These are phyloP conservation scores for Cystofilobasidium bisporidii DNA, from an alignment of 768 basidiomycete species.

Conservation along the genomic window DNA sequence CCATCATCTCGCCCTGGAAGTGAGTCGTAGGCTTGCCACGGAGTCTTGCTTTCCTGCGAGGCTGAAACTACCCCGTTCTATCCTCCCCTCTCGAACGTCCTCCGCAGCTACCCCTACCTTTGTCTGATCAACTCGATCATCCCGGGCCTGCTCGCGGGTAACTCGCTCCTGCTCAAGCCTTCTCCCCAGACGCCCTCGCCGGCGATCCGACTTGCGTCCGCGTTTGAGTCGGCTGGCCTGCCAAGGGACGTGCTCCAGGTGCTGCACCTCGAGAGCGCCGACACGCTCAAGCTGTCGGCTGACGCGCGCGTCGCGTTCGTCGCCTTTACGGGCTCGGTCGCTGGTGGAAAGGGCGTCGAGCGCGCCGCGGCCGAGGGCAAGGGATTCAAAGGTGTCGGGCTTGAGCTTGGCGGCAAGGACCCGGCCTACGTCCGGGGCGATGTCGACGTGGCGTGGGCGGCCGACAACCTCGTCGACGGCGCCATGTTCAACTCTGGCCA, in stretches of 20 bases:
- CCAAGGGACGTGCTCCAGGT: conserved; percentile 55
- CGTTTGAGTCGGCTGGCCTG: conserved; percentile 65
- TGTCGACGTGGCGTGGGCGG: conserved; percentile 72
- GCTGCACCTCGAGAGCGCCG: conserved; percentile 32
- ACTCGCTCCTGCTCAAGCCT: conserved; percentile 83
- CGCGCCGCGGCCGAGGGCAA: conserved; percentile 54
- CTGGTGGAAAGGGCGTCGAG: conserved; percentile 63
- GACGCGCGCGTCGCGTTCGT: conserved; percentile 67
- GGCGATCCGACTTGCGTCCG: conserved; percentile 65
- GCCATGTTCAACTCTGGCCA: conserved; percentile 97
- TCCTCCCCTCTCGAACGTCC: too few species aligned
- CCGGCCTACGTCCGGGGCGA: conserved; percentile 89
- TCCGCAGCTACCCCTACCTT: conserved; percentile 70
- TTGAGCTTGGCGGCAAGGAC: conserved; percentile 97
- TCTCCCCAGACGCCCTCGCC: conserved; percentile 90
- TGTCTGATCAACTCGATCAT: conserved; percentile 83
- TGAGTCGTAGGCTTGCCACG: conserved; percentile 34
- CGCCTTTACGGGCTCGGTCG: conserved; percentile 82
- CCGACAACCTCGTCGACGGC: conserved; percentile 84
- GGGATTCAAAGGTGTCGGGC: conserved; percentile 75
- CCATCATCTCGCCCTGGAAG: conserved; percentile 91
- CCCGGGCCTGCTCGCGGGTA: conserved; percentile 80
- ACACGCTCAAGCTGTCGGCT: conserved; percentile 55
- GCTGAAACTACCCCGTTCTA: background rate
- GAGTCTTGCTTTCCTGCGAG: background rate